phyloP scores from a whole-genome alignment of 73 alveolate genomes.

The Diophrys appendiculata region DNA sequence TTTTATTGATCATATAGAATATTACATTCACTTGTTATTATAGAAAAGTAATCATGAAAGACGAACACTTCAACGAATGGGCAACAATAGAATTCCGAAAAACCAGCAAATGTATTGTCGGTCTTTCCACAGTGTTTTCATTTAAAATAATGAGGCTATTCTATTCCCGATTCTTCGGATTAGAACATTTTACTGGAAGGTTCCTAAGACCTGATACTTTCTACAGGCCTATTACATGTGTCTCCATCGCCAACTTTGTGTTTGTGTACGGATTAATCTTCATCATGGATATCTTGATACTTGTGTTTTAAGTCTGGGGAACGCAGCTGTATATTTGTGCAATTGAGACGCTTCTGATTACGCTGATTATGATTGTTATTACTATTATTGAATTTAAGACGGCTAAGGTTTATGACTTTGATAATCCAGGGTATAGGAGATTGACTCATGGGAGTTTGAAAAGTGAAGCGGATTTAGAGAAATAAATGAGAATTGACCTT shows the following conservation, averaged over 20 bases:
- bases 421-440: background rate
- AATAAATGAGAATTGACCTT: too few species aligned
- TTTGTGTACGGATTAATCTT: background rate
- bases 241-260: background rate
- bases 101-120: background rate
- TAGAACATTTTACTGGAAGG: background rate
- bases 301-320: constrained; percentile 2
- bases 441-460: too few species aligned
- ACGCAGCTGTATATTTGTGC: background rate
- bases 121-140: background rate
- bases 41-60: too few species aligned
- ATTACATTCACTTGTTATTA: too few species aligned
- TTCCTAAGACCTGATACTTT: background rate
- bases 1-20: too few species aligned
- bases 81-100: too few species aligned
- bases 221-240: constrained; percentile 4
- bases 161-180: constrained; percentile 4
- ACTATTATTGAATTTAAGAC: constrained; percentile 16
- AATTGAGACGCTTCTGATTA: background rate
- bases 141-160: constrained; percentile 2
- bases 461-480: too few species aligned
- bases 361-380: background rate
- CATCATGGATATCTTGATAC: background rate
- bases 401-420: background rate
- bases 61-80: too few species aligned